A percentile compares a stretch with the other conserved stretches of the same genome.
Conservation (phyloP, 1,284 basidiomycete genomes). For the Puccinia polysora region DNA sequence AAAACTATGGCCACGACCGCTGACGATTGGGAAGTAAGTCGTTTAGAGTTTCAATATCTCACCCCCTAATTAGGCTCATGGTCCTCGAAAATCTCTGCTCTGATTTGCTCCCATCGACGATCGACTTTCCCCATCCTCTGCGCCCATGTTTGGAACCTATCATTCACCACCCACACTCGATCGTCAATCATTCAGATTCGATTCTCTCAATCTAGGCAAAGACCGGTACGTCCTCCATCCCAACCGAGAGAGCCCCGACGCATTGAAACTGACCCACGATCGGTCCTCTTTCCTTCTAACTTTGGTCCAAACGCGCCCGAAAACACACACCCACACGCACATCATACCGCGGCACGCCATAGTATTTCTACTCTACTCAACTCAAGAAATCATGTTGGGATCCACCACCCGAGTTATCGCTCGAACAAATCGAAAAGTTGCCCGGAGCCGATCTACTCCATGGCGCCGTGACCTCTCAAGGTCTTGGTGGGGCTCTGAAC, state of each 20-base stretch:
- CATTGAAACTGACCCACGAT: not conserved
- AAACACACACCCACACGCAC: not conserved
- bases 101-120: not conserved
- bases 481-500: slow-evolving; percentile 45
- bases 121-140: not conserved
- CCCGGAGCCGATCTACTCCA: slow-evolving; percentile 50
- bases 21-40: slow-evolving; percentile 16
- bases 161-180: no score
- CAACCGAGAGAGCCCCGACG: not conserved
- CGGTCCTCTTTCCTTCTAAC: not conserved
- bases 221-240: slow-evolving; percentile 19
- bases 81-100: not conserved
- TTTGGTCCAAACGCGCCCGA: not conserved
- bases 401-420: slow-evolving; percentile 63
- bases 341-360: not conserved
- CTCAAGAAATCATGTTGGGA: slow-evolving; percentile 79
- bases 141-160: not conserved
- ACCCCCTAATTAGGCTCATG: not conserved
- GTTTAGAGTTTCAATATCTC: not conserved
- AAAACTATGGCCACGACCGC: not conserved
- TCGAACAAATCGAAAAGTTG: slow-evolving; percentile 49
- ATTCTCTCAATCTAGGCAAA: slow-evolving; percentile 43
- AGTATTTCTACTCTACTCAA: slow-evolving; percentile 77
- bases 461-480: slow-evolving; percentile 21
- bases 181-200: slow-evolving; percentile 30